Evolutionary conservation across 768 basidiomycete genomes (phyloP), one percentile per base, ranked within the genome.

Genomic region (Rossbeevera mucosa): DNA sequence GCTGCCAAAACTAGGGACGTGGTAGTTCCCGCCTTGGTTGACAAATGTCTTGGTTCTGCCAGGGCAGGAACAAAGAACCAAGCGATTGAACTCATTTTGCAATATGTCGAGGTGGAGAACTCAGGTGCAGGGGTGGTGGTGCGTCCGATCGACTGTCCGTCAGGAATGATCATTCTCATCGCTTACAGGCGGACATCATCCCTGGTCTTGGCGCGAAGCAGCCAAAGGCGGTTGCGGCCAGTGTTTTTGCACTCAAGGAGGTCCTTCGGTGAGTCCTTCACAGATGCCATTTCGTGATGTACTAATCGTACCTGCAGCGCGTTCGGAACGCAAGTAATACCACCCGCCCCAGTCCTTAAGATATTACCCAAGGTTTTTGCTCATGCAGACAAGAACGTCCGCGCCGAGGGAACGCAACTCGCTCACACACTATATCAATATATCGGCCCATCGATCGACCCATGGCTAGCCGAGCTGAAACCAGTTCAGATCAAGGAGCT

Each of bases 401-500:
- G 96, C 54, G 83, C 90, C 1, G 96, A 99, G 72, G 96, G 95
- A 29, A 82, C 82, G 0, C 74, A 78, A 25, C 82, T 99, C 18
- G 77, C 83, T 0, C 84, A 87, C 60, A 72, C 74, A 0, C 70
- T 98, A 7, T 95, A 98, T 74, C 86, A 89, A 53, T 93, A 84
- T 66, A 83, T 98, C 50, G 95, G 91, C 56, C 62, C 82, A 48
- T 85, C 83, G 1, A 86, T 99, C 54, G 86, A 93, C 49, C 80
- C 91, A 44, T 91, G 84, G 76, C 74, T 99, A 20, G 74, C 80
- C 20, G 94, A 97, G 54, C 78, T 99, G 55, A 99, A 99, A 66
- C 93, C 95, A 2, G 93, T 99, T 4, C 96, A 98, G 69, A 83
- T 95, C 40, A 94, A 96, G 67, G 96, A 99, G 61, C 68, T 99